Conservation (phyloP, 225 moss, liverwort and hornwort species). For the Pseudisothecium myosuroides region DNA sequence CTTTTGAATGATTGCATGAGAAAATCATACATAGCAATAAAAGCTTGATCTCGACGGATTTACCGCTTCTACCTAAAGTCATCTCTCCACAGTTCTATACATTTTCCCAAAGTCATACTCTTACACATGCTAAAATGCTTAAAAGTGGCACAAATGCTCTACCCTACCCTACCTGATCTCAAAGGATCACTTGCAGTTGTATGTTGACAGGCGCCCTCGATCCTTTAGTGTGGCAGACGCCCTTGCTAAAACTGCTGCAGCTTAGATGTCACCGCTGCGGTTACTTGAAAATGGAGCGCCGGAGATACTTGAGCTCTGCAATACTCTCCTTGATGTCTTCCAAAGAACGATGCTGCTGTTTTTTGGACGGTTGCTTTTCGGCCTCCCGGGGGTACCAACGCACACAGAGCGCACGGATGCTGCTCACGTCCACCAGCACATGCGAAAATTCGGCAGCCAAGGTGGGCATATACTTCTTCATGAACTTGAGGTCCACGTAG, state of each 20-base stretch:
- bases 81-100: background rate
- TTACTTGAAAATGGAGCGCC: slow-evolving; percentile 66
- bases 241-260: background rate
- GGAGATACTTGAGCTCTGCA: slow-evolving; percentile 71
- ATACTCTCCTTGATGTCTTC: slow-evolving; percentile 96
- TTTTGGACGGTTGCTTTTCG: slow-evolving; percentile 62
- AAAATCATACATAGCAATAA: background rate
- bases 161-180: background rate
- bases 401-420: slow-evolving; percentile 69
- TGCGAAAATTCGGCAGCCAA: slow-evolving; percentile 79
- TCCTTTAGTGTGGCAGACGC: background rate
- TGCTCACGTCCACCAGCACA: slow-evolving; percentile 91
- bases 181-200: background rate
- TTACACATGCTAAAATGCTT: background rate
- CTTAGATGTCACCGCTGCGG: background rate
- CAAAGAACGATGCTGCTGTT: slow-evolving; percentile 69
- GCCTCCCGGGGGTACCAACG: slow-evolving; percentile 89
- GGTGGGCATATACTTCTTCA: slow-evolving; percentile 89
- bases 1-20: background rate
- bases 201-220: background rate
- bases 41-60: background rate
- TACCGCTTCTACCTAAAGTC: background rate
- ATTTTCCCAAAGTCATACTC: background rate
- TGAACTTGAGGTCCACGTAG: slow-evolving; percentile 71
- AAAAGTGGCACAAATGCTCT: background rate